These are phyloP conservation scores for Fusarium robinianum DNA, from an alignment of 2,329 filamentous ascomycete genomes.

Conservation along the genomic window DNA sequence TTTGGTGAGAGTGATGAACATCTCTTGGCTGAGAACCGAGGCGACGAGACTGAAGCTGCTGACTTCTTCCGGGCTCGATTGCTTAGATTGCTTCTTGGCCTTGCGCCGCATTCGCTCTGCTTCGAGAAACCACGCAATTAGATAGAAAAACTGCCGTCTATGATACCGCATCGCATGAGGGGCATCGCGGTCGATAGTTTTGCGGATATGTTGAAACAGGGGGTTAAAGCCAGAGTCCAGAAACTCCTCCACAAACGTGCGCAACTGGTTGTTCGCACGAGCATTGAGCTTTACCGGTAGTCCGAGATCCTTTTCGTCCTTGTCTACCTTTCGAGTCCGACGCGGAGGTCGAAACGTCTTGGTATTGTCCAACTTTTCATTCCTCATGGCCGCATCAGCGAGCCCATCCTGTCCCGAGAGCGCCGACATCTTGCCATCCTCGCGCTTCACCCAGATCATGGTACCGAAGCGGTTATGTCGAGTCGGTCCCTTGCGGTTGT, in stretches of 20 bases:
- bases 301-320: conserved; percentile 76
- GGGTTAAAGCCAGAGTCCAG: conserved; percentile 96
- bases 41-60: conserved; percentile 87
- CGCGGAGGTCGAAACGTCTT: conserved; percentile 90
- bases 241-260: conserved; percentile 87
- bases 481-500: conserved; percentile 78
- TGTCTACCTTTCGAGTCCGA: conserved; percentile 62
- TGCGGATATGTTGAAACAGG: conserved; percentile 80
- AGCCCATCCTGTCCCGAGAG: conserved; percentile 89
- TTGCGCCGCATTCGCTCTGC: conserved; percentile 77
- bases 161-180: conserved; percentile 79
- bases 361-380: conserved; percentile 86
- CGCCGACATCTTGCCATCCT: conserved; percentile 81
- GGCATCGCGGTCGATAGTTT: conserved; percentile 87
- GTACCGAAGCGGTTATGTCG: conserved; percentile 94
- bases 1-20: conserved; percentile 85
- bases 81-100: conserved; percentile 58
- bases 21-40: conserved; percentile 90
- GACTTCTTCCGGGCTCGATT: conserved; percentile 54
- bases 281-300: conserved; percentile 70
- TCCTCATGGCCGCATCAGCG: conserved; percentile 69
- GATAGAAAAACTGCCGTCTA: conserved; percentile 85
- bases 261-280: conserved; percentile 75
- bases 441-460: conserved; percentile 94
- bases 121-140: conserved; percentile 89